Percentiles rank a stretch among this genome's conserved stretches.
Evolutionary conservation across 148 eudicot genomes (phyloP).

Genomic region (Rhododendron vialii): DNA sequence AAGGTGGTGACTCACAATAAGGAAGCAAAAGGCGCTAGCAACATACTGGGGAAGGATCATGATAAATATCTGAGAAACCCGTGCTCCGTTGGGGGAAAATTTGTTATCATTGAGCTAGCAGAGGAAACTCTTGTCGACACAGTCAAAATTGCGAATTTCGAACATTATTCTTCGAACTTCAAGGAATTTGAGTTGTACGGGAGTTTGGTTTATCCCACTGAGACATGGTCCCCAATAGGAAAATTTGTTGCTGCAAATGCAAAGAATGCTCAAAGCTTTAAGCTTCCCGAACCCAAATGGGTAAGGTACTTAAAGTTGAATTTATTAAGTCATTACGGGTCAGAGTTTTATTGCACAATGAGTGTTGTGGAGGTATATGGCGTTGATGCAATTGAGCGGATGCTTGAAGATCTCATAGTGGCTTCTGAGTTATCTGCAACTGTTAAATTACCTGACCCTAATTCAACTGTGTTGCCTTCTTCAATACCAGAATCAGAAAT

Average conservation of each 20-base stretch:
- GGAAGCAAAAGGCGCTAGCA: no score
- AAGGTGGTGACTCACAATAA: slow-evolving; percentile 43
- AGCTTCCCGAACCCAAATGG: slow-evolving; percentile 82
- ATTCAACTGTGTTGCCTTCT: slow-evolving; percentile 34
- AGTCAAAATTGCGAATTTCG: slow-evolving; percentile 49
- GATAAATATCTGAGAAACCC: no score
- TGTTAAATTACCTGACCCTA: slow-evolving; percentile 32
- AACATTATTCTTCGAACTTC: no score
- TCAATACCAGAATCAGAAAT: slow-evolving; percentile 29
- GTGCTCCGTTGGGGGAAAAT: no score
- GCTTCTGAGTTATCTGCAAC: slow-evolving; percentile 33
- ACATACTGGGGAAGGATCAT: no score
- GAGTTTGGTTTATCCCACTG: slow-evolving; percentile 74
- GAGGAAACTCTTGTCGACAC: slow-evolving; percentile 86
- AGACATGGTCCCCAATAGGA: slow-evolving; percentile 62
- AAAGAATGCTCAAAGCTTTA: slow-evolving; percentile 69
- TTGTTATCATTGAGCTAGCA: slow-evolving; percentile 57
- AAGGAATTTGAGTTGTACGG: slow-evolving; percentile 57
- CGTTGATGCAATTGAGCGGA: slow-evolving; percentile 81
- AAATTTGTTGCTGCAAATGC: slow-evolving; percentile 74
- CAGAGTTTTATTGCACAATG: slow-evolving; percentile 82
- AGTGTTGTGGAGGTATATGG: slow-evolving; percentile 85
- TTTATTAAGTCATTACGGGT: slow-evolving; percentile 73
- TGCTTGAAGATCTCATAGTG: slow-evolving; percentile 91
- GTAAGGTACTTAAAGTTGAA: slow-evolving; percentile 67